These are phyloP conservation scores for Populus nigra DNA, from an alignment of 345 rosid genomes.

Conservation along the genomic window DNA sequence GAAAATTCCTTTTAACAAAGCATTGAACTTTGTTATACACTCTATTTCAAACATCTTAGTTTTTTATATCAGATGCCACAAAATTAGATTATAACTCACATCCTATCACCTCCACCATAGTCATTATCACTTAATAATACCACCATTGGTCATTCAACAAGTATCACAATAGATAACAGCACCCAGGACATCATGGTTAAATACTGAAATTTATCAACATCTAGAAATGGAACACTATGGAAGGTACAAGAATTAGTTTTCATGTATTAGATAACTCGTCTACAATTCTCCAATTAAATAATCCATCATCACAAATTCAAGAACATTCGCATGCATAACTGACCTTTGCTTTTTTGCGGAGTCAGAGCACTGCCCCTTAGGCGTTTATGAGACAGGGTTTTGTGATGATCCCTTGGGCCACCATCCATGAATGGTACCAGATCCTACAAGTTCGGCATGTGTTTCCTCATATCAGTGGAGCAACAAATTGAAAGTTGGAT, in stretches of 20 bases:
- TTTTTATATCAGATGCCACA: not conserved
- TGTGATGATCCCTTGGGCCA: constrained; percentile 80
- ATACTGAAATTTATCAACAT: not conserved
- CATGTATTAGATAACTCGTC: not conserved
- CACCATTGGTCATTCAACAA: not conserved
- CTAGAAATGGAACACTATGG: not conserved
- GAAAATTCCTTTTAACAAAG: not conserved
- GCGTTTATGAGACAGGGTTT: constrained; percentile 73
- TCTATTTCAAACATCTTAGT: not conserved
- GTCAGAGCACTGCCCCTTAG: constrained; percentile 66
- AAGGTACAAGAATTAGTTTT: not conserved
- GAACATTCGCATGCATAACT: not conserved
- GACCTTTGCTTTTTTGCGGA: constrained; percentile 66
- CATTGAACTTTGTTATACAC: not conserved
- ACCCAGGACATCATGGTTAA: not conserved
- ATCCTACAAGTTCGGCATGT: constrained; percentile 45
- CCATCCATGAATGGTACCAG: constrained; percentile 91
- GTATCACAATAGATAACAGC: not conserved
- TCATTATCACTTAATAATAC: not conserved
- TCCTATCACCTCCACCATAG: not conserved
- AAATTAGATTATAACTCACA: not conserved
- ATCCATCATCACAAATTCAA: not conserved
- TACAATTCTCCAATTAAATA: not conserved
- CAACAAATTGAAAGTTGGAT: not conserved
- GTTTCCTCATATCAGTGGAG: constrained; percentile 10